Percentiles rank a stretch among this genome's conserved stretches.
phyloP scores from a whole-genome alignment of 2,329 filamentous ascomycete genomes.

The Penicillium sp. region DNA sequence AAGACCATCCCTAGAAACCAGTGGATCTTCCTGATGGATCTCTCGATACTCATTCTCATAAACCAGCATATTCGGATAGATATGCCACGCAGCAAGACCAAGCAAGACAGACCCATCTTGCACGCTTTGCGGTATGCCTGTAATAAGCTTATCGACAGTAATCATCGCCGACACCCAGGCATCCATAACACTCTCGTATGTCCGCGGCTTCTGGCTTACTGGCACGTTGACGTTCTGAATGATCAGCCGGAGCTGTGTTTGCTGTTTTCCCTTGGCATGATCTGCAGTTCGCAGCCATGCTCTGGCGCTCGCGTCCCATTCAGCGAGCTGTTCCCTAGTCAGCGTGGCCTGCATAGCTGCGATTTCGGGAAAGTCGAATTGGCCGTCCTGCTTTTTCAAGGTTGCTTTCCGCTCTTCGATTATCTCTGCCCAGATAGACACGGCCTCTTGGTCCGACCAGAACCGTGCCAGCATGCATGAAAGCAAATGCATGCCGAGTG shows the following conservation, averaged over 20 bases:
- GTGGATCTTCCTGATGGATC: background rate
- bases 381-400: background rate
- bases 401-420: slow-evolving; percentile 11
- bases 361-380: background rate
- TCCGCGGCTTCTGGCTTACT: background rate
- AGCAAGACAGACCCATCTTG: background rate
- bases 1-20: background rate
- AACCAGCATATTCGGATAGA: background rate
- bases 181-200: background rate
- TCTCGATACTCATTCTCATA: background rate
- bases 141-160: background rate
- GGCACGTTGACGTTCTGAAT: background rate
- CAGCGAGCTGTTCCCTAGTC: background rate
- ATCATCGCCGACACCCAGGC: background rate
- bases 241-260: background rate
- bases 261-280: background rate
- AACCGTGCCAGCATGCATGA: slow-evolving; percentile 31
- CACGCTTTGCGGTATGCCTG: background rate
- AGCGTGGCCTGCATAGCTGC: background rate
- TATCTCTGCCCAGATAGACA: slow-evolving; percentile 31
- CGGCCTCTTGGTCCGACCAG: slow-evolving; percentile 24
- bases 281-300: slow-evolving; percentile 2
- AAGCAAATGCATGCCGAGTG: slow-evolving; percentile 30
- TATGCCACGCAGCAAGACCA: background rate
- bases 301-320: slow-evolving; percentile 6